phyloP scores from a whole-genome alignment of 306 rosid genomes.

The Lagenaria siceraria region DNA sequence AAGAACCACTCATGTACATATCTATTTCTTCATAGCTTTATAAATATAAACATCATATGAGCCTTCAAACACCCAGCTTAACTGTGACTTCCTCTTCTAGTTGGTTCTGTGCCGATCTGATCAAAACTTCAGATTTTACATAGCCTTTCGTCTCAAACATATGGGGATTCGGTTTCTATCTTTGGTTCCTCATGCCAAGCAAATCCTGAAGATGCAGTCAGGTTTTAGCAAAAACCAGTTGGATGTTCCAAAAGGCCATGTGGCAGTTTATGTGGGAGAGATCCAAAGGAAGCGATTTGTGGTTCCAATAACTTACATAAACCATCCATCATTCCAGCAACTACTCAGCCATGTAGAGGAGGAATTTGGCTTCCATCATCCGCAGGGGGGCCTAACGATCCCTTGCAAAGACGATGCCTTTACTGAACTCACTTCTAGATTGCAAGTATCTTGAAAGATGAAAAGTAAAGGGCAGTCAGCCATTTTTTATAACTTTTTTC shows the following conservation, averaged over 20 bases:
- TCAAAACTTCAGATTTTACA: not conserved
- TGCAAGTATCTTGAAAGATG: not conserved
- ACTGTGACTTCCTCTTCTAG: not conserved
- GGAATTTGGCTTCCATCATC: constrained; percentile 34
- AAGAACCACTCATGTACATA: not conserved
- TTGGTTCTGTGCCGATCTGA: not conserved
- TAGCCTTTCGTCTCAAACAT: not conserved
- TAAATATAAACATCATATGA: not conserved
- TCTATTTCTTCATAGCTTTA: not conserved
- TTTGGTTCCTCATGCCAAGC: constrained; percentile 4
- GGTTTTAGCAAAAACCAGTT: not conserved
- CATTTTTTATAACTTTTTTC: not conserved
- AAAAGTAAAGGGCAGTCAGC: not conserved
- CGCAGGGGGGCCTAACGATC: constrained; percentile 36
- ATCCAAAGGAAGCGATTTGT: not conserved
- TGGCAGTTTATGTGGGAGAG: constrained; percentile 3
- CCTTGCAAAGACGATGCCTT: constrained; percentile 35
- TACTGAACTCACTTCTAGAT: constrained; percentile 14
- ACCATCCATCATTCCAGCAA: constrained; percentile 13
- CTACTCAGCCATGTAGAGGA: constrained; percentile 20
- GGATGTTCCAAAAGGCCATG: constrained; percentile 5
- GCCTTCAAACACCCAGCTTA: not conserved
- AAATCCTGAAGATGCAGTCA: not conserved
- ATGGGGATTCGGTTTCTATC: not conserved
- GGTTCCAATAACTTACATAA: constrained; percentile 18